Evolutionary conservation across 441 rosid species (phyloP), one percentile per base, ranked within the genome.

Genomic region (Pelargonium citronellum): DNA sequence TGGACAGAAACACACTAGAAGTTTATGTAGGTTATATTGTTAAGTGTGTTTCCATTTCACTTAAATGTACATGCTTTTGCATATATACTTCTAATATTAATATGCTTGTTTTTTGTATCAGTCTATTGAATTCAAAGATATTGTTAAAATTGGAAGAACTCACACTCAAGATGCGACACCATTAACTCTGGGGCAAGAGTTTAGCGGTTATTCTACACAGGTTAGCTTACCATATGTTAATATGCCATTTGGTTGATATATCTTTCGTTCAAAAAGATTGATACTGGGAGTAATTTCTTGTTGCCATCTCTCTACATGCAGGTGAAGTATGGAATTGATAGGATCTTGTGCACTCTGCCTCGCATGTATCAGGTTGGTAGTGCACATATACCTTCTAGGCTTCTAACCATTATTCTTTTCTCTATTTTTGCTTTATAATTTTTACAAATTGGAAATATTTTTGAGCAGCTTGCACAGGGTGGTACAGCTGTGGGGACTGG

Each of bases 401-500:
- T 43, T 53, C 37, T 17, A 70, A 16, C 12, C 72, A 43, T 74
- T 34, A 24, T 13, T n/a, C 20, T 55, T 5, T 64, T 17, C 19
- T 70, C 60, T 1, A 46, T 37, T 16, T 16, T 60, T 30, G 67
- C 9, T 49, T 65, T 16, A 34, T 30, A 37, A 53, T 73, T 80
- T 79, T 86, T 78, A 87, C 72, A 72, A 70, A 65, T 67, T 49
- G 20, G 60, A 71, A 30, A 55, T 67, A 27, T 74, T 69, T 79
- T 81, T 79, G 75, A 62, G 78, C 87, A 94, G 99, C 95, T 94
- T 79, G 99, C 99, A 76, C 97, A 94, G 80, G 99, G 99, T 72
- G 97, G 97, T 74, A 94, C 99, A 76, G 99, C 99, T 62, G 97
- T 94, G 43, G 99, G 99, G 53, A 94, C 99, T 22, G 99, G 97